These are phyloP conservation scores for Chlorencoelia australis DNA, from an alignment of 2,329 filamentous ascomycete genomes.

Conservation along the genomic window DNA sequence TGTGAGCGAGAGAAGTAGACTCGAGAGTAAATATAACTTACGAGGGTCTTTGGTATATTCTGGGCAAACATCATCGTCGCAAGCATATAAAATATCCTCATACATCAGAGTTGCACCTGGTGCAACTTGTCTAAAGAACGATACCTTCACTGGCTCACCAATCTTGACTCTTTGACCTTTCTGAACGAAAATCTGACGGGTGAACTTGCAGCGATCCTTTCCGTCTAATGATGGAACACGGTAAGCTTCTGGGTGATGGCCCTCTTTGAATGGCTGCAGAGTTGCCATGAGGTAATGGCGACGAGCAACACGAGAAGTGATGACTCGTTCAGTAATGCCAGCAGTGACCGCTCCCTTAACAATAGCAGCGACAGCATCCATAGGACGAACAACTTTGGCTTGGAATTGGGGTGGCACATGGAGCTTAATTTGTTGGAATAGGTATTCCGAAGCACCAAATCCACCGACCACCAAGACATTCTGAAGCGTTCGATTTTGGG, in stretches of 20 bases:
- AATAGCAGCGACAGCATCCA: conserved; percentile 98
- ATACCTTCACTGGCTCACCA: conserved; percentile 96
- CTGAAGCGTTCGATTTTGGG: conserved; percentile 86
- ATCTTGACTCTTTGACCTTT: conserved; percentile 99
- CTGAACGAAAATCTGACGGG: conserved; percentile 94
- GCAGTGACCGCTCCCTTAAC: conserved; percentile 97
- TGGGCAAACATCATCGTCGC: conserved; percentile 94
- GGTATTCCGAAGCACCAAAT: conserved; percentile 95
- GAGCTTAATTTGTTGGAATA: conserved; percentile 98
- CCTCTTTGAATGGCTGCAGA: conserved; percentile 96
- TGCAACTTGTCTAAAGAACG: conserved; percentile 95
- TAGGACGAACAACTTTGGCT: conserved; percentile 92
- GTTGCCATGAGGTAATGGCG: conserved; percentile 99
- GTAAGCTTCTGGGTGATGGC: conserved; percentile 96
- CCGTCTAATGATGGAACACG: conserved; percentile 93
- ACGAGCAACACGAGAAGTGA: conserved; percentile 93
- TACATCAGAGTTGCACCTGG: conserved; percentile 98
- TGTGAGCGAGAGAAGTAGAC: conserved; percentile 20
- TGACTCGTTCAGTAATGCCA: conserved; percentile 91
- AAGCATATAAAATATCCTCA: conserved; percentile 95
- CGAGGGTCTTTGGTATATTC: conserved; percentile 99
- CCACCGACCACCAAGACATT: conserved; percentile 96
- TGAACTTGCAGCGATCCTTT: conserved; percentile 98
- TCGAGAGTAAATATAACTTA: conserved; percentile 45
- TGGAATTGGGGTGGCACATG: conserved; percentile 98